Conservation (phyloP, 345 rosid species). For the Euphorbia lathyris region DNA sequence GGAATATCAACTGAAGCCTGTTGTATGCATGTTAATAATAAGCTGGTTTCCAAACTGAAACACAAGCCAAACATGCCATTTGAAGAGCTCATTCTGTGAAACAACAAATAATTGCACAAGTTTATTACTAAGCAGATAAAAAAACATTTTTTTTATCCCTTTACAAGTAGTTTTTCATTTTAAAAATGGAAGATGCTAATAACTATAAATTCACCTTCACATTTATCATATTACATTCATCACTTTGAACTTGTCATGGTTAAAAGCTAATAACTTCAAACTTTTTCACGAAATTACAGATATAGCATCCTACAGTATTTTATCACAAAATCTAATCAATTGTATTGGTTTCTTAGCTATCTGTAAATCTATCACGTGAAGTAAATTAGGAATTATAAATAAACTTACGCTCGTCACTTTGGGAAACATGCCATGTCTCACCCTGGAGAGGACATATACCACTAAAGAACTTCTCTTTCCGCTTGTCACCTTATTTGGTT, state of each 20-base stretch:
- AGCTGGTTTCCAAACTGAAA: not conserved
- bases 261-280: not conserved
- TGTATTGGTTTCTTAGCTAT: not conserved
- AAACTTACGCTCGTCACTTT: constrained; percentile 67
- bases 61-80: too few relatives aligned
- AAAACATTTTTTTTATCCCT: not conserved
- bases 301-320: not conserved
- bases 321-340: not conserved
- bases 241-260: not conserved
- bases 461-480: constrained; percentile 96
- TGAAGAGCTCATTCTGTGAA: not conserved
- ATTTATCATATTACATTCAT: not conserved
- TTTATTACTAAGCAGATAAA: not conserved
- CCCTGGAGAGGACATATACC: constrained; percentile 98
- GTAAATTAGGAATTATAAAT: not conserved
- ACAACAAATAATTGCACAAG: not conserved
- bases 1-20: not conserved
- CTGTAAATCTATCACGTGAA: not conserved
- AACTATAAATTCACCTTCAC: too few relatives aligned
- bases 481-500: constrained; percentile 99
- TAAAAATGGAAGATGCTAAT: too few relatives aligned
- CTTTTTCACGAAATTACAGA: not conserved
- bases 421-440: constrained; percentile 98
- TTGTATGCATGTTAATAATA: not conserved
- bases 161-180: not conserved